These are phyloP conservation scores for Reutealis trisperma DNA, from an alignment of 345 rosid species.

Conservation along the genomic window DNA sequence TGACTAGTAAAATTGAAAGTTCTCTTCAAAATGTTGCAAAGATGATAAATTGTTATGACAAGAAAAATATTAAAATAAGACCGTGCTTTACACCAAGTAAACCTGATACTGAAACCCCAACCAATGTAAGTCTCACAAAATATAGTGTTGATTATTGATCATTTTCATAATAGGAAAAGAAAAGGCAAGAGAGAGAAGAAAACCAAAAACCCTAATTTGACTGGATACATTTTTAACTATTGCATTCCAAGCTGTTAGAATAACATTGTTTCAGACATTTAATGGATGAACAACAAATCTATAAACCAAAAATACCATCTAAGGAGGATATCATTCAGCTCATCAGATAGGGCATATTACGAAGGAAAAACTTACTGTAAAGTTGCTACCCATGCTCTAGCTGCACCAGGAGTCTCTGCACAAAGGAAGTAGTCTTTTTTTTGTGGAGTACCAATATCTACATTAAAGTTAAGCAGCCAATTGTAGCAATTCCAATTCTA, in stretches of 20 bases:
- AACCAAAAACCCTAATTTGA: not conserved
- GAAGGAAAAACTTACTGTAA: conserved; percentile 67
- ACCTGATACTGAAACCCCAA: not conserved
- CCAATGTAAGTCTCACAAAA: not conserved
- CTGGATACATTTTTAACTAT: not conserved
- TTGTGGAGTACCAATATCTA: conserved; percentile 98
- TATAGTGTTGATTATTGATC: not conserved
- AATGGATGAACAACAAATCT: not conserved
- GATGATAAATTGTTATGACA: too few relatives aligned
- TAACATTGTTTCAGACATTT: not conserved
- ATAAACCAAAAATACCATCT: not conserved
- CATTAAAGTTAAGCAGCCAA: conserved; percentile 38
- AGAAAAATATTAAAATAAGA: too few relatives aligned
- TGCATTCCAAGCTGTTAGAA: not conserved
- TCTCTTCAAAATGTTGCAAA: too few relatives aligned
- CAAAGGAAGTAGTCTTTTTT: conserved; percentile 94
- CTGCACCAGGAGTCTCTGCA: conserved; percentile 96
- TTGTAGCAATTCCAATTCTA: not conserved
- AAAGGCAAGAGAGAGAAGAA: not conserved
- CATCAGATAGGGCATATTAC: not conserved
- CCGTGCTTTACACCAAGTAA: too few relatives aligned
- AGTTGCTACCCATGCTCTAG: conserved; percentile 97
- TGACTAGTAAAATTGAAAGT: too few relatives aligned
- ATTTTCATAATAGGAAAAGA: not conserved
- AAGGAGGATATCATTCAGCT: not conserved